A percentile compares a stretch with the other conserved stretches of the same genome.
Evolutionary conservation across 2,329 filamentous ascomycete genomes (phyloP).

Genomic region (Chaetomiaceae sp.): DNA sequence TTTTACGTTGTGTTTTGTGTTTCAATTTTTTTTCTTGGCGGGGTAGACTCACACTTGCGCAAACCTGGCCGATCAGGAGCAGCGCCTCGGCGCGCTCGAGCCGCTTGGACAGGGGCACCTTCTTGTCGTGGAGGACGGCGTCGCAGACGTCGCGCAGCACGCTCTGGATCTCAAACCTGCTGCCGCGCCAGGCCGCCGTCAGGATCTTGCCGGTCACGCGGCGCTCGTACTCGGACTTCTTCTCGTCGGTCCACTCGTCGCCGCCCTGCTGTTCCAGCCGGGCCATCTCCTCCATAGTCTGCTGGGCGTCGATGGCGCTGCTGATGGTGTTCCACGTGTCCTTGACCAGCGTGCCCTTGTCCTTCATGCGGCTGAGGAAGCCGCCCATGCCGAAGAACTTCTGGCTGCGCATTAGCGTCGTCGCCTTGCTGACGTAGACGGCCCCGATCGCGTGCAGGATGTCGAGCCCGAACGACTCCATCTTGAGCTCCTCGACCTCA

Average conservation of each 20-base stretch:
- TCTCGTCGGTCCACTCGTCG: conserved; percentile 98
- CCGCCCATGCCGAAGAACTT: conserved; percentile 95
- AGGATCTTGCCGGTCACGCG: conserved; percentile 96
- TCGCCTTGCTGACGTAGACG: conserved; percentile 84
- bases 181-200: conserved; percentile 90
- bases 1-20: too few species aligned
- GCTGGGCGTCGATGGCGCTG: conserved; percentile 91
- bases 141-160: conserved; percentile 94
- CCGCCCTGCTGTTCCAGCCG: conserved; percentile 90
- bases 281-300: conserved; percentile 99
- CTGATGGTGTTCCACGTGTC: conserved; percentile 98
- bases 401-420: conserved; percentile 83
- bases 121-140: conserved; percentile 70
- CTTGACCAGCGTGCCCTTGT: conserved; percentile 94
- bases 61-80: conserved; percentile 82
- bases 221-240: conserved; percentile 90
- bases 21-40: too few species aligned
- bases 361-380: conserved; percentile 89
- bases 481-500: conserved; percentile 96
- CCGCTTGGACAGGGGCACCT: conserved; percentile 74
- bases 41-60: conserved; percentile 64
- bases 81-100: conserved; percentile 87
- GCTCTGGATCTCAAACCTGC: conserved; percentile 96
- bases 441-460: conserved; percentile 92
- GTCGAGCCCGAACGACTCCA: conserved; percentile 96